phyloP scores from a whole-genome alignment of 2,329 filamentous ascomycete species.

The Ophiostoma piceae region DNA sequence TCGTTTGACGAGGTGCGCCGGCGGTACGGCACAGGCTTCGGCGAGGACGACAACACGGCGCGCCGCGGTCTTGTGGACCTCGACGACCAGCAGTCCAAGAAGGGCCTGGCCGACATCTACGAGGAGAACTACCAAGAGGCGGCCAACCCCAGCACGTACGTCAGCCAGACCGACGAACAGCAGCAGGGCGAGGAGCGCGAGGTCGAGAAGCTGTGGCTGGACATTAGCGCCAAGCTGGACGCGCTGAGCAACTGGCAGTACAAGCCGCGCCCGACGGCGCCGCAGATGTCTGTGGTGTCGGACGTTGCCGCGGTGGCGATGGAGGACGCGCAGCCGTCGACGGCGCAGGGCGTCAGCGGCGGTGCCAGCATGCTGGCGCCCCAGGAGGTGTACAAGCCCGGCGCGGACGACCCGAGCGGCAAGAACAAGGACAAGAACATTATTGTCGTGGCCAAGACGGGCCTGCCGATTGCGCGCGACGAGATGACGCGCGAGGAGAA shows the following conservation, averaged over 20 bases:
- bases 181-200: slow-evolving; percentile 75
- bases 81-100: slow-evolving; percentile 79
- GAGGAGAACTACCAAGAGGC: slow-evolving; percentile 83
- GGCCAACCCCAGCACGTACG: slow-evolving; percentile 70
- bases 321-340: slow-evolving; percentile 90
- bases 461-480: slow-evolving; percentile 69
- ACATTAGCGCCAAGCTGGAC: slow-evolving; percentile 74
- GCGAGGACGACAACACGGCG: slow-evolving; percentile 44
- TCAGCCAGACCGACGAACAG: slow-evolving; percentile 78
- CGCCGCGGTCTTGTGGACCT: slow-evolving; percentile 73
- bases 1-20: slow-evolving; percentile 90
- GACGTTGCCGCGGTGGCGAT: slow-evolving; percentile 89
- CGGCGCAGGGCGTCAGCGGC: slow-evolving; percentile 65
- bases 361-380: slow-evolving; percentile 75
- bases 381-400: slow-evolving; percentile 87
- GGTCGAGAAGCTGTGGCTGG: slow-evolving; percentile 76
- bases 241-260: slow-evolving; percentile 91
- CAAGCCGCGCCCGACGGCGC: slow-evolving; percentile 77
- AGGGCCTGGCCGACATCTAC: slow-evolving; percentile 86
- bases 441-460: slow-evolving; percentile 71
- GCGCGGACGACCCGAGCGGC: slow-evolving; percentile 58
- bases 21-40: slow-evolving; percentile 61
- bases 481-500: slow-evolving; percentile 90
- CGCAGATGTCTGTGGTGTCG: slow-evolving; percentile 78
- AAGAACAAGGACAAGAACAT: slow-evolving; percentile 22